Conservation (phyloP, 2,329 filamentous ascomycete genomes). For the Bipolaris oryzae region DNA sequence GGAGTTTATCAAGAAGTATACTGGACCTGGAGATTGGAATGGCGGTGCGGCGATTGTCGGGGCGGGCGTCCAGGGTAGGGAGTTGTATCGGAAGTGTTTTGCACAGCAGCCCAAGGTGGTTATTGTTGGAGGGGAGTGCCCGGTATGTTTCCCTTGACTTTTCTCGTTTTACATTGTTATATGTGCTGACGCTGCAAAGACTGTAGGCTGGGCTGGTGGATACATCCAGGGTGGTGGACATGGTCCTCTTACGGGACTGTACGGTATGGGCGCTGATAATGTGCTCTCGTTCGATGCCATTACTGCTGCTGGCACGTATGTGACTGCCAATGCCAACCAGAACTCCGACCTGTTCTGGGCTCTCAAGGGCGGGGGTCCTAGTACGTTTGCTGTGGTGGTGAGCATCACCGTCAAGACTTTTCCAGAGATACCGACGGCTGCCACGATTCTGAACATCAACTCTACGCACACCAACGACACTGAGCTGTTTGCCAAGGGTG, state of each 20-base stretch:
- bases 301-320: slow-evolving; percentile 47
- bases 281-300: slow-evolving; percentile 48
- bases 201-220: slow-evolving; percentile 51
- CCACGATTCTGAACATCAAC: slow-evolving; percentile 45
- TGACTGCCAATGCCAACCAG: slow-evolving; percentile 36
- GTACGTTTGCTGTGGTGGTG: slow-evolving; percentile 40
- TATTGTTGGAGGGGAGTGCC: slow-evolving; percentile 48
- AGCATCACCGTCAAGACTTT: slow-evolving; percentile 44
- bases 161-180: background rate
- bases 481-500: slow-evolving; percentile 34
- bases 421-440: slow-evolving; percentile 42
- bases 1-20: slow-evolving; percentile 38
- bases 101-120: slow-evolving; percentile 38
- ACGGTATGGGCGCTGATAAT: slow-evolving; percentile 49
- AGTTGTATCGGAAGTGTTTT: slow-evolving; percentile 40
- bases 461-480: slow-evolving; percentile 44
- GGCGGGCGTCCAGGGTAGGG: slow-evolving; percentile 45
- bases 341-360: slow-evolving; percentile 50
- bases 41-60: slow-evolving; percentile 41
- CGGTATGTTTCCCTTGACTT: slow-evolving; percentile 22
- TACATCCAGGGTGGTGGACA: slow-evolving; percentile 54
- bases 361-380: slow-evolving; percentile 43
- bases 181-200: slow-evolving; percentile 23
- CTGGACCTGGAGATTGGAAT: slow-evolving; percentile 41
- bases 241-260: slow-evolving; percentile 47